Percentiles rank a stretch among this genome's conserved stretches.
These are phyloP conservation scores for Candida gorgasii DNA, from an alignment of 805 yeast species.

Conservation along the genomic window DNA sequence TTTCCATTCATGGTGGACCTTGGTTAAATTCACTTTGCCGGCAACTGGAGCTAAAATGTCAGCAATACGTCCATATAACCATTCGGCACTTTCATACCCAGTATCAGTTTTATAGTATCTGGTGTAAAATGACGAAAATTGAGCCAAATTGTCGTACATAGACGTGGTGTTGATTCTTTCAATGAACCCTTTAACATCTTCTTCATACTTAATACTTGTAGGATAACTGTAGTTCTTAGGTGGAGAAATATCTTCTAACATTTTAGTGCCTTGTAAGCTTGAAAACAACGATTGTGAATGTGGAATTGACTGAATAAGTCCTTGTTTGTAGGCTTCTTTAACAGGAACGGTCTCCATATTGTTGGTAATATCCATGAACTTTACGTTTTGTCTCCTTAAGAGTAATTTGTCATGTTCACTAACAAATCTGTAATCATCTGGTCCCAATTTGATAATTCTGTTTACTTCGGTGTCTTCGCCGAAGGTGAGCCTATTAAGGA, in stretches of 20 bases:
- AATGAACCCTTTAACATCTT: slow-evolving; percentile 43
- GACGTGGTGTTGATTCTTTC: slow-evolving; percentile 45
- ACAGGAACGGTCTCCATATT: slow-evolving; percentile 27
- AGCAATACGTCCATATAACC: slow-evolving; percentile 59
- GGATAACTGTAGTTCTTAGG: slow-evolving; percentile 54
- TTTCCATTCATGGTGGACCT: slow-evolving; percentile 70
- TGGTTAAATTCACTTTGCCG: slow-evolving; percentile 37
- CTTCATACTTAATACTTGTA: slow-evolving; percentile 29
- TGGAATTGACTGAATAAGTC: slow-evolving; percentile 17
- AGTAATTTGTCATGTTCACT: slow-evolving; percentile 37
- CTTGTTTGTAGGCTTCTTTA: slow-evolving; percentile 32
- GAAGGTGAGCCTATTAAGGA: neutral
- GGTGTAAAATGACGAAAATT: slow-evolving; percentile 69
- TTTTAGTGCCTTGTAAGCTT: slow-evolving; percentile 25
- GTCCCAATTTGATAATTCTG: slow-evolving; percentile 38
- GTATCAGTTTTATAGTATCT: slow-evolving; percentile 71
- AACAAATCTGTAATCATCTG: slow-evolving; percentile 30
- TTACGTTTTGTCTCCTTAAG: slow-evolving; percentile 44
- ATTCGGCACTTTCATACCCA: slow-evolving; percentile 71
- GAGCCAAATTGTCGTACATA: slow-evolving; percentile 55
- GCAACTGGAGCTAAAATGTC: slow-evolving; percentile 32
- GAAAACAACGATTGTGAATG: slow-evolving; percentile 14
- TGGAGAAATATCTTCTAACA: slow-evolving; percentile 21
- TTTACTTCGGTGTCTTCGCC: slow-evolving; percentile 7
- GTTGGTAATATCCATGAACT: slow-evolving; percentile 67